Percentiles rank a stretch among this genome's conserved stretches.
Conservation (phyloP, 2,329 filamentous ascomycete genomes). For the Botrytis hyacinthi region DNA sequence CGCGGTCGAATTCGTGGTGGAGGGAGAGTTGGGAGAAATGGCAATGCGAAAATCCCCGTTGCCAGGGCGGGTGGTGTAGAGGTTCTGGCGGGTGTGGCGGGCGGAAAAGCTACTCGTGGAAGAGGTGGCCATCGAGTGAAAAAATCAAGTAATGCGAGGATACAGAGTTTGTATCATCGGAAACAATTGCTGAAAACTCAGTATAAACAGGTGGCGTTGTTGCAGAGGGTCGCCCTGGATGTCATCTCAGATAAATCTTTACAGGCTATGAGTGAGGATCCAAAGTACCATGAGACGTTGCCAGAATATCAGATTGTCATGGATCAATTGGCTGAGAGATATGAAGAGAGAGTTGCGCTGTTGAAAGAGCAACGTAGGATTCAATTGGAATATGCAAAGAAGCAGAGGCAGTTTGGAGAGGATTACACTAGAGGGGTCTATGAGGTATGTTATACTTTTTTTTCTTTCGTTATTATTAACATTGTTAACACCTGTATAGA, state of each 20-base stretch:
- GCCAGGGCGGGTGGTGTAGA: not conserved
- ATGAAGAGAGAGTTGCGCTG: conserved; percentile 23
- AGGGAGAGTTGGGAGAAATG: conserved; percentile 26
- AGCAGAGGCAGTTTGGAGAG: conserved; percentile 20
- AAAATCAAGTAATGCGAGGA: conserved; percentile 32
- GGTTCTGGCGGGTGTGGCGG: conserved; percentile 11
- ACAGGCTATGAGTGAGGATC: conserved; percentile 28
- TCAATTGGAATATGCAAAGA: conserved; percentile 24
- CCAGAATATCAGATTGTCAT: conserved; percentile 34
- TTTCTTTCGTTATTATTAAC: not conserved
- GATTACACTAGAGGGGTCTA: conserved; percentile 26
- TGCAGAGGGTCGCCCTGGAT: conserved; percentile 32
- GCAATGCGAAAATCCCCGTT: not conserved
- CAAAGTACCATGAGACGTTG: conserved; percentile 33
- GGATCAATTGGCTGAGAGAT: conserved; percentile 26
- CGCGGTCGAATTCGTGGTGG: conserved; percentile 29
- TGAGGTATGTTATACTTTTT: conserved; percentile 28
- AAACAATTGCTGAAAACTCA: conserved; percentile 32
- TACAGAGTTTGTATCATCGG: conserved; percentile 36
- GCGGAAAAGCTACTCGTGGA: conserved; percentile 26
- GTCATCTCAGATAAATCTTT: conserved; percentile 35
- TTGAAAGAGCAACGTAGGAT: conserved; percentile 21
- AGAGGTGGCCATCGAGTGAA: conserved; percentile 34
- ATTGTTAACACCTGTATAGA: conserved; percentile 21
- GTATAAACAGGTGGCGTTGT: conserved; percentile 32